These are phyloP conservation scores for Apiotrichum akiyoshidainum DNA, from an alignment of 1,284 basidiomycete species.

Conservation along the genomic window DNA sequence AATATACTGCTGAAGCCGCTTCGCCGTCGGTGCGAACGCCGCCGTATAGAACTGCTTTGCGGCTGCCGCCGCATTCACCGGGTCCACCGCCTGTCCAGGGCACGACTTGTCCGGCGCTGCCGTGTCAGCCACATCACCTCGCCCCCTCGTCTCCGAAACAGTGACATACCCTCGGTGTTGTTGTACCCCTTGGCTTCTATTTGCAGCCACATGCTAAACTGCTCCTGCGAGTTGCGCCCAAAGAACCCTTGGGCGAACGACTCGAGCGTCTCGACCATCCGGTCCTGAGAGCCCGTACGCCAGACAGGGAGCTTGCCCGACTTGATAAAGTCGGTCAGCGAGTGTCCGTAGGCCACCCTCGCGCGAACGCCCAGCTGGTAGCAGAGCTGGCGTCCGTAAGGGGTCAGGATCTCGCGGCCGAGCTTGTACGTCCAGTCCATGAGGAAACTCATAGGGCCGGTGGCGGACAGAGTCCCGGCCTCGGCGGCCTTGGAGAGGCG, in stretches of 20 bases:
- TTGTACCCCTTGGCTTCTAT: constrained; percentile 59
- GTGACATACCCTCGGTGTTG: constrained; percentile 47
- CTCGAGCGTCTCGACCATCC: constrained; percentile 74
- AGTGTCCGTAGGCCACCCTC: constrained; percentile 66
- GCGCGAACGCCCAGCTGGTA: constrained; percentile 45
- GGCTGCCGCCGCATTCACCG: constrained; percentile 52
- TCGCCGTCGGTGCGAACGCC: constrained; percentile 56
- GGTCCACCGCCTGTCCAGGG: too few relatives aligned
- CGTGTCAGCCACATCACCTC: too few relatives aligned
- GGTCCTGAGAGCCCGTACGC: constrained; percentile 71
- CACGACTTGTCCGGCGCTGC: too few relatives aligned
- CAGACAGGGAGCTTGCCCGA: constrained; percentile 53
- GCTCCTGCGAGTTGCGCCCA: constrained; percentile 70
- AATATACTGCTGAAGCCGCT: constrained; percentile 17
- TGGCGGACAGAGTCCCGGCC: constrained; percentile 27
- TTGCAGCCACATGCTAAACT: constrained; percentile 62
- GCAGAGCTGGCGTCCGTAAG: constrained; percentile 51
- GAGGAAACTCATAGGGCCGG: constrained; percentile 50
- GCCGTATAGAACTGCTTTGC: constrained; percentile 18
- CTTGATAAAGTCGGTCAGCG: constrained; percentile 72
- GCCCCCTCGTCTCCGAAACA: constrained; percentile 56
- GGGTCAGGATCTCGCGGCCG: constrained; percentile 52
- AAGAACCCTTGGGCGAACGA: constrained; percentile 87
- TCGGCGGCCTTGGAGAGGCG: constrained; percentile 36
- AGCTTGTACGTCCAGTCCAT: constrained; percentile 53